Evolutionary conservation across 2,329 filamentous ascomycete species (phyloP).

Genomic region (Endocalyx cinctus): DNA sequence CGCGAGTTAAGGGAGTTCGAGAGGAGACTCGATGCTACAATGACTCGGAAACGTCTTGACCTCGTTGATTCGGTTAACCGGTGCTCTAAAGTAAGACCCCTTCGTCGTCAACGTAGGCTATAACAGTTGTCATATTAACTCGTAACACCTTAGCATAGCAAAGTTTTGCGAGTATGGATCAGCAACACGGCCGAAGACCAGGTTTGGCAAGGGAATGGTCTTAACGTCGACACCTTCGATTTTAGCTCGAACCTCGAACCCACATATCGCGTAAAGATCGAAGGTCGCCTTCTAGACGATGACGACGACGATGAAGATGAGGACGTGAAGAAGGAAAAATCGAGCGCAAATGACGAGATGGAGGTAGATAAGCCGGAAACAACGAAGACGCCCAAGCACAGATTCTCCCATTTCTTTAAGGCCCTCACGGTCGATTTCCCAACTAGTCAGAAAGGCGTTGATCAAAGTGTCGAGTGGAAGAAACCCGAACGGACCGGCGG

Average conservation of each 20-base stretch:
- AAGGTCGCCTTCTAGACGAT: constrained; percentile 77
- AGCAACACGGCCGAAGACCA: constrained; percentile 93
- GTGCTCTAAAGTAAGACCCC: constrained; percentile 57
- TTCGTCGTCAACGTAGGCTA: background rate
- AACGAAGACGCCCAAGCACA: constrained; percentile 41
- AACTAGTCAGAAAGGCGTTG: constrained; percentile 51
- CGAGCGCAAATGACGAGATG: constrained; percentile 49
- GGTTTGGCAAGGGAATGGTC: constrained; percentile 73
- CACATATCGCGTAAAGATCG: constrained; percentile 86
- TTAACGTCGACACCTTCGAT: constrained; percentile 73
- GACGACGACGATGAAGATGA: constrained; percentile 45
- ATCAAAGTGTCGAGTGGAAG: constrained; percentile 75
- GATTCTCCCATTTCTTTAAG: constrained; percentile 78
- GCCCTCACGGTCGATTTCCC: constrained; percentile 73
- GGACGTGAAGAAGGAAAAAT: constrained; percentile 41
- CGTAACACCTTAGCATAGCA: constrained; percentile 55
- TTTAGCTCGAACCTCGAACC: constrained; percentile 73
- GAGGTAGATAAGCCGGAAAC: constrained; percentile 50
- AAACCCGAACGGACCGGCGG: constrained; percentile 61
- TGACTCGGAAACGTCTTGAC: constrained; percentile 91
- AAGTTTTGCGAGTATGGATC: constrained; percentile 88
- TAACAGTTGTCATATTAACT: constrained; percentile 12
- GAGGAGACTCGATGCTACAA: constrained; percentile 81
- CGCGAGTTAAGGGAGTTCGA: constrained; percentile 81
- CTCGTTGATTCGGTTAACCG: constrained; percentile 76